Conservation (phyloP, 2,329 filamentous ascomycete species). For the Mariannaea sp. region DNA sequence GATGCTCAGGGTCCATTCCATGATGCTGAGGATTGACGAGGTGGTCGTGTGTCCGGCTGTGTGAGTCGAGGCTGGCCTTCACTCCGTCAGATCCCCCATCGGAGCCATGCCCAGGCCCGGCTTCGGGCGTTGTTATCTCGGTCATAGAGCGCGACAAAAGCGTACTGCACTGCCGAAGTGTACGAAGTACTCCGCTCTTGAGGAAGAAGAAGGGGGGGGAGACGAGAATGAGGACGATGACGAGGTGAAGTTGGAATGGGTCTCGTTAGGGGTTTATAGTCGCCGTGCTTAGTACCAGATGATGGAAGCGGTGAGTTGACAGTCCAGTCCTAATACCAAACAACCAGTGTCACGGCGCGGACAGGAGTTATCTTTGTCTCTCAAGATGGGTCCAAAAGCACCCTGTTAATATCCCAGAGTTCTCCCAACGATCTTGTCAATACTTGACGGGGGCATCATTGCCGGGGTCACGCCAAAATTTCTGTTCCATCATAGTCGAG, state of each 20-base stretch:
- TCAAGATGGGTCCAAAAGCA: too few species aligned
- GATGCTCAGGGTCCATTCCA: constrained; percentile 52
- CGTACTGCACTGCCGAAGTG: neutral
- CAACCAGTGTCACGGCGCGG: too few species aligned
- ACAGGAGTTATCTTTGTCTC: too few species aligned
- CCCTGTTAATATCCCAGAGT: too few species aligned
- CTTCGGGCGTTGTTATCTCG: constrained; percentile 2
- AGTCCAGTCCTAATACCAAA: too few species aligned
- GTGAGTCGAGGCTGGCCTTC: constrained; percentile 12
- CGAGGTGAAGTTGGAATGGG: neutral
- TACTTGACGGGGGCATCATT: too few species aligned
- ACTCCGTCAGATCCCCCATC: neutral
- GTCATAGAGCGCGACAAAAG: neutral
- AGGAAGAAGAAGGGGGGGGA: too few species aligned
- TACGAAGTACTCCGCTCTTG: too few species aligned
- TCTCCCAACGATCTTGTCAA: too few species aligned
- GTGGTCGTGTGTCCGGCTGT: neutral
- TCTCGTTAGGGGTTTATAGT: neutral
- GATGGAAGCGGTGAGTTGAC: neutral
- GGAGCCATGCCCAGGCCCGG: neutral
- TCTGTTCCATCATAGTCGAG: constrained; percentile 4
- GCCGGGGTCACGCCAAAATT: too few species aligned
- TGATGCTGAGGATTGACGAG: neutral
- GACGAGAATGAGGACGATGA: too few species aligned
- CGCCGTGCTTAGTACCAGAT: neutral